A percentile compares a stretch with the other conserved stretches of the same genome.
Conservation (phyloP, 1,284 basidiomycete genomes). For the Cryptococcus hybrid region DNA sequence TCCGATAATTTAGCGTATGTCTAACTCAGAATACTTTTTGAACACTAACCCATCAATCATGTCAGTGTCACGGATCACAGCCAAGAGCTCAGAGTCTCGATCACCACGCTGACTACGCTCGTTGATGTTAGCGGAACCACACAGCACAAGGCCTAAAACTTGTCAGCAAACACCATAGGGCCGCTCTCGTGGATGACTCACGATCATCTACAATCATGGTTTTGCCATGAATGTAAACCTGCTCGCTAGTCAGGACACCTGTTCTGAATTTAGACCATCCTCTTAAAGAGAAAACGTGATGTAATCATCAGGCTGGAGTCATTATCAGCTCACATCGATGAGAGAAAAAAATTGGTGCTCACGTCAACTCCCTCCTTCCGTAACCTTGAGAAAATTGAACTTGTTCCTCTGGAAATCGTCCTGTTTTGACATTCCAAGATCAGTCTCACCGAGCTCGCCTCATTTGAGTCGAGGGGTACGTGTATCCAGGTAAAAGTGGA, state of each 20-base stretch:
- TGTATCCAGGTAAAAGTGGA: slow-evolving; percentile 89
- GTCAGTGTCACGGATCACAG: slow-evolving; percentile 92
- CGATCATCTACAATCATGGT: slow-evolving; percentile 90
- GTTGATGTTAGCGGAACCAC: slow-evolving; percentile 99
- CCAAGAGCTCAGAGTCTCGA: slow-evolving; percentile 92
- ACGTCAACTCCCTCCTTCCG: slow-evolving; percentile 86
- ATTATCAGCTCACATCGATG: slow-evolving; percentile 1
- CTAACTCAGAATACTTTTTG: background rate
- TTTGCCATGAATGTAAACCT: slow-evolving; percentile 88
- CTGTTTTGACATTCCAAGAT: slow-evolving; percentile 93
- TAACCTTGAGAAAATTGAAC: slow-evolving; percentile 88
- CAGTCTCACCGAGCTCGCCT: slow-evolving; percentile 89
- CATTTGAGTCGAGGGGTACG: slow-evolving; percentile 86
- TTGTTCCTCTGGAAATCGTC: slow-evolving; percentile 82
- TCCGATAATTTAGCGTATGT: slow-evolving; percentile 4
- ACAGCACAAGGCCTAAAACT: slow-evolving; percentile 71
- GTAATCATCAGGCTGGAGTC: slow-evolving; percentile 78
- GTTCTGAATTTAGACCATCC: slow-evolving; percentile 91
- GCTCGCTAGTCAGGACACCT: slow-evolving; percentile 84
- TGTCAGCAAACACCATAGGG: background rate
- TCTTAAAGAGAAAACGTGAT: slow-evolving; percentile 84
- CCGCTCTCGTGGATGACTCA: slow-evolving; percentile 14
- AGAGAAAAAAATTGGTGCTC: slow-evolving; percentile 32
- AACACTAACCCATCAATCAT: slow-evolving; percentile 77
- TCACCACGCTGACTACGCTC: slow-evolving; percentile 94